Conservation (phyloP, 2,329 filamentous ascomycete species). For the Allantophomopsis cytisporea region DNA sequence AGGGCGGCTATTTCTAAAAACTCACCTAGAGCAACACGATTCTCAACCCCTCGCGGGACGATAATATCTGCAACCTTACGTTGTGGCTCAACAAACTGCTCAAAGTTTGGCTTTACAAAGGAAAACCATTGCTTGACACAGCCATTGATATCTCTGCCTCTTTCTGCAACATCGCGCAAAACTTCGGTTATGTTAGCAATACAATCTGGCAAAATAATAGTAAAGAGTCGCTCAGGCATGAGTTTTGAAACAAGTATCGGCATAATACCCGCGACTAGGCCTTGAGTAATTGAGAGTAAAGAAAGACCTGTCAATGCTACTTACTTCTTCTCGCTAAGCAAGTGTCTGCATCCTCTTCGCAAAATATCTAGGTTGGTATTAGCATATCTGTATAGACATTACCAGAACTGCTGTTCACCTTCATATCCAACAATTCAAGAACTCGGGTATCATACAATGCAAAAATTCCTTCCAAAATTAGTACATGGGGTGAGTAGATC, state of each 20-base stretch:
- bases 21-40: slow-evolving; percentile 75
- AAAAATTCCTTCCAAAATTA: slow-evolving; percentile 93
- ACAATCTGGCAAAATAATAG: slow-evolving; percentile 2
- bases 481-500: slow-evolving; percentile 91
- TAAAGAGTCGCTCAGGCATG: too few species aligned
- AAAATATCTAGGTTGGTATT: slow-evolving; percentile 57
- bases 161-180: slow-evolving; percentile 81
- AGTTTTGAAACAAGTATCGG: slow-evolving; percentile 3
- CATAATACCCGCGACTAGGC: not conserved
- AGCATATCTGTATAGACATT: slow-evolving; percentile 1
- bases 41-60: slow-evolving; percentile 87
- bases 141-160: slow-evolving; percentile 83
- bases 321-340: slow-evolving; percentile 78
- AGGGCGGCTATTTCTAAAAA: slow-evolving; percentile 4
- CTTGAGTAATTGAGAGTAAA: not conserved
- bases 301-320: not conserved
- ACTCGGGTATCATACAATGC: slow-evolving; percentile 82
- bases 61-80: slow-evolving; percentile 87
- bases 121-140: slow-evolving; percentile 97
- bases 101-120: slow-evolving; percentile 94
- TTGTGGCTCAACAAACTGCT: slow-evolving; percentile 87
- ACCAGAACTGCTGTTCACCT: slow-evolving; percentile 33
- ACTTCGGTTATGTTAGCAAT: slow-evolving; percentile 5
- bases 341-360: slow-evolving; percentile 88
- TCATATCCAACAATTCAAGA: slow-evolving; percentile 79